Evolutionary conservation across 805 yeast genomes (phyloP), one percentile per base, ranked within the genome.

Genomic region (Metschnikowia arizonensis): DNA sequence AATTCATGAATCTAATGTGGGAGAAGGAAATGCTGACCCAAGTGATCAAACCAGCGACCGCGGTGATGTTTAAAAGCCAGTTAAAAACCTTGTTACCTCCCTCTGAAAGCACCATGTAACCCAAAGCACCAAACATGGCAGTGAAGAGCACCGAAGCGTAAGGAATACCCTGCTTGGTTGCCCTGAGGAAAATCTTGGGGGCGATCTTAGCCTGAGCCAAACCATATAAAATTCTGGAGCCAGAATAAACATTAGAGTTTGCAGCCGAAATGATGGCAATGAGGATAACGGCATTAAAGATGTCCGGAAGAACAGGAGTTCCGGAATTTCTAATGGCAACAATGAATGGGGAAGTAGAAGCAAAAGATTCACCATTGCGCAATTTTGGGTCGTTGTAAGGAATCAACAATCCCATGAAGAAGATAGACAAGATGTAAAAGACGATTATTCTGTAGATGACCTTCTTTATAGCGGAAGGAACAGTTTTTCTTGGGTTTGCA

Each of bases 61-160:
- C 85, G n/a, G 87, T 77, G 55, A 85, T 83, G 62, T 83, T 83
- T 53, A 83, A 66, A 48, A 85, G 70, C 90, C 90, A 85, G 58
- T 76, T 68, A 67, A 85, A 85, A 25, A 82, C 89, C 3, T 74
- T 71, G 33, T 61, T 59, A 46, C 85, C 85, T 46, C 75, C 68
- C 17, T 66, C 61, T 5, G 83, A 73, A 33, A 66, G 66, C 15
- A 78, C 78, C 65, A 85, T 64, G 68, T 76, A 83, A 2, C 82
- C 88, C 46, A 85, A 64, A 19, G 79, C 68, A 38, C 90, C 91
- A 57, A 83, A 78, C 2, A 70, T 55, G 1, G 87, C 68, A 4
- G 88, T 81, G 59, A 72, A 61, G 1, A 76, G 43, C 18, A 83
- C 88, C 10, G 83, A 71, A 30, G 71, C 57, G 53, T 68, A 75